These are phyloP conservation scores for Nitzschia sp. DNA, from an alignment of 108 stramenopile species.

Conservation along the genomic window DNA sequence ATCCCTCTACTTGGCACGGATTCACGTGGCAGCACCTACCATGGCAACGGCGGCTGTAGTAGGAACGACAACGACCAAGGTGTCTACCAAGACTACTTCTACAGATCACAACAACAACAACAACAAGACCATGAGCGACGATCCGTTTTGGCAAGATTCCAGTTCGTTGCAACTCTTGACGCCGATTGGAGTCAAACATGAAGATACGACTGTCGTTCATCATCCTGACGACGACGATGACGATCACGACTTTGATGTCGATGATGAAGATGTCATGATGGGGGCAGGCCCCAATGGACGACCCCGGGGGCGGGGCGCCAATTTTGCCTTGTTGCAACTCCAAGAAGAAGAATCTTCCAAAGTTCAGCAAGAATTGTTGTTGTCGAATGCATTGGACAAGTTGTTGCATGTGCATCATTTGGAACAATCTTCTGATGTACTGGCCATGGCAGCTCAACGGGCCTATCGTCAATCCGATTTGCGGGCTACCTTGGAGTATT, in stretches of 20 bases:
- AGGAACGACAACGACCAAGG: neutral
- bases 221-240: constrained; percentile 1
- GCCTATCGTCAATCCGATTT: constrained; percentile 73
- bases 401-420: constrained; percentile 59
- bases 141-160: constrained; percentile 27
- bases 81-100: neutral
- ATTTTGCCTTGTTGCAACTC: neutral
- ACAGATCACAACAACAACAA: neutral
- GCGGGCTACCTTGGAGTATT: constrained; percentile 57
- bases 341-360: constrained; percentile 7
- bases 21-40: constrained; percentile 34
- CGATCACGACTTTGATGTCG: neutral
- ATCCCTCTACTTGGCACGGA: constrained; percentile 60
- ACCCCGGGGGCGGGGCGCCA: neutral
- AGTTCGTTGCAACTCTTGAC: constrained; percentile 12
- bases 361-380: constrained; percentile 16
- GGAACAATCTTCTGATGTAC: constrained; percentile 64
- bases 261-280: constrained; percentile 5
- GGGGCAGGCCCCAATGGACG: neutral
- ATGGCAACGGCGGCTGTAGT: neutral
- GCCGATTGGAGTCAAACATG: neutral
- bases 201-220: neutral
- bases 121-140: constrained; percentile 6
- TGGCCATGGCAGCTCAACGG: constrained; percentile 74
- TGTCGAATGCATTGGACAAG: constrained; percentile 64